Base-by-base conservation (phyloP, 345 rosid species). In the Lepidium africanum region DNA sequence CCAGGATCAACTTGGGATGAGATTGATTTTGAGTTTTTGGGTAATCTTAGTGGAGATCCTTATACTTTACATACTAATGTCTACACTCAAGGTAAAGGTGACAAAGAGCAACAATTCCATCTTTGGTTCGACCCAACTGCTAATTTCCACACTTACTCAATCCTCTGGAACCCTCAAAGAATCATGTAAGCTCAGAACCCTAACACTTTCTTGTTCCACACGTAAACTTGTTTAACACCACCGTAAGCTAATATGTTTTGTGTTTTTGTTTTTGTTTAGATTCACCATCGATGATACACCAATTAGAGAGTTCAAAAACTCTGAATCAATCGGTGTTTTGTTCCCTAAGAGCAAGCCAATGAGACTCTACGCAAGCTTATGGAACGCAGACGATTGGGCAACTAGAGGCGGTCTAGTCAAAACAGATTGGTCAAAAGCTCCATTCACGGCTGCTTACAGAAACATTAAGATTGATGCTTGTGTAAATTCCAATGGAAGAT, bases 331-430 rank as follows among this genome's bases (percentile, higher is more conserved):
- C 8, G 86, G 88, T 4, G 74, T 87, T 35, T 74, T 79, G 33
- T 85, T 73, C 42, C 93, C 90, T 13, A 85, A 70, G 70, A 81
- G 43, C 77, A 85, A 87, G 15, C 73, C 93, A 7, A 87, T 87
- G 93, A 80, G 81, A 66, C 38, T 83, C 19, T 79, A 82, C 78
- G 74, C 85, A 1, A 85, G 83, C 37, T 74, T 85, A 4, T 85
- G 88, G 90, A 81, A 85, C 57, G 90, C 84, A 62, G 84, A 85
- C 58, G 56, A 78, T 15, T 85, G 92, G 90, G 86, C 86, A 12
- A 87, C 92, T 0, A 77, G 86, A 66, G 88, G 88, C 5, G 88
- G 93, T 3, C 70, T 71, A 2, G 81, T 87, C 14, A 87, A 85
- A 59, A 83, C 83, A 0, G 88, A 87, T 53, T 83, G 88, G 81